Evolutionary conservation across 192 early-diverging fungal species (phyloP).

Genomic region (Podila minutissima): DNA sequence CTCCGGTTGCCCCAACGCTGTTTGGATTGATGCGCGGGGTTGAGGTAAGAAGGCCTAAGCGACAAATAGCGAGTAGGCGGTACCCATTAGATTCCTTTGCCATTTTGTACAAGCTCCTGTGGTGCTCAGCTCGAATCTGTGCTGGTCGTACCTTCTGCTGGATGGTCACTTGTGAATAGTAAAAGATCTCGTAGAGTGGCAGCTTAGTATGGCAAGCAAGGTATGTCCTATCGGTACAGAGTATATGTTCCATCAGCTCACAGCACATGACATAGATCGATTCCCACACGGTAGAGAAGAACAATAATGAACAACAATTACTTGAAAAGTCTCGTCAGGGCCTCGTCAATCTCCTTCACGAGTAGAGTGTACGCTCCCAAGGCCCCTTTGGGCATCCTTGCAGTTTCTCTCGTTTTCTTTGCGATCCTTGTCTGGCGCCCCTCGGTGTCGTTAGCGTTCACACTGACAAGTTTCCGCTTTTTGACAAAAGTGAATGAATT

Average conservation of each 20-base stretch:
- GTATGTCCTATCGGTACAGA: slow-evolving; percentile 32
- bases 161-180: slow-evolving; percentile 75
- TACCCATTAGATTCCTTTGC: too few relatives aligned
- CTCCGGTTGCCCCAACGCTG: slow-evolving; percentile 78
- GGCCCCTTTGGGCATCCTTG: slow-evolving; percentile 50
- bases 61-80: too few relatives aligned
- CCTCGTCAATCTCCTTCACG: slow-evolving; percentile 38
- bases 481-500: slow-evolving; percentile 12
- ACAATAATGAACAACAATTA: slow-evolving; percentile 21
- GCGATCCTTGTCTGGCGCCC: slow-evolving; percentile 57
- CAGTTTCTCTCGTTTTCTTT: slow-evolving; percentile 51
- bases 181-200: slow-evolving; percentile 84
- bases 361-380: slow-evolving; percentile 42
- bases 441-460: slow-evolving; percentile 30
- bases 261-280: too few relatives aligned
- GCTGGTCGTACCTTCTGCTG: slow-evolving; percentile 72
- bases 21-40: slow-evolving; percentile 85
- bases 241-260: neutral
- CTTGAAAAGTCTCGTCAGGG: slow-evolving; percentile 46
- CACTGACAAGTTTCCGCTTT: slow-evolving; percentile 40
- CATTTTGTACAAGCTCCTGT: too few relatives aligned
- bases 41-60: slow-evolving; percentile 81
- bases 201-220: slow-evolving; percentile 68
- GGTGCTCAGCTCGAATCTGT: too few relatives aligned
- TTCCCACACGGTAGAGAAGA: neutral